Percentiles rank a stretch among this genome's conserved stretches.
These are phyloP conservation scores for Graphilbum ipis-grandicollis DNA, from an alignment of 2,329 filamentous ascomycete genomes.

Conservation along the genomic window DNA sequence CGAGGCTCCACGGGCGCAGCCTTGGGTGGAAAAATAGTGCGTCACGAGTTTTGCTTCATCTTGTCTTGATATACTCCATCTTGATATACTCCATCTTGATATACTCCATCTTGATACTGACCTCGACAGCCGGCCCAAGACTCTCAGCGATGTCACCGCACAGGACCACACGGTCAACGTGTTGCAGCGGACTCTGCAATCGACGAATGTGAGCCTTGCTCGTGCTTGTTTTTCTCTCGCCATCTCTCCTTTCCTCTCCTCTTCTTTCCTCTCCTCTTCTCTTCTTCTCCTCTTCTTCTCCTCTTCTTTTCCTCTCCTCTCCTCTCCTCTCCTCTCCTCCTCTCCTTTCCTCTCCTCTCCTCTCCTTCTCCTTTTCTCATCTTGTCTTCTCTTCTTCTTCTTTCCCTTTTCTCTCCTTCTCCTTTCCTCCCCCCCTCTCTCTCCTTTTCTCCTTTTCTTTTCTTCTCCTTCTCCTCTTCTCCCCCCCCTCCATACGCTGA, in stretches of 20 bases:
- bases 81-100: too few species aligned
- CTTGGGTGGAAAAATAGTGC: slow-evolving; percentile 99
- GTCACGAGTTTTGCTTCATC: too few species aligned
- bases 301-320: not conserved
- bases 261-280: not conserved
- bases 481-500: too few species aligned
- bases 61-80: too few species aligned
- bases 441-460: not conserved
- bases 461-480: not conserved
- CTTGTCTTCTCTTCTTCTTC: not conserved
- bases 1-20: slow-evolving; percentile 53
- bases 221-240: slow-evolving; percentile 8
- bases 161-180: slow-evolving; percentile 95
- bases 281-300: not conserved
- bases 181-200: slow-evolving; percentile 81
- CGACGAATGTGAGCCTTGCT: slow-evolving; percentile 53
- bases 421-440: not conserved
- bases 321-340: not conserved
- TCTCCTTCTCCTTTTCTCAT: not conserved
- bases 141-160: slow-evolving; percentile 82
- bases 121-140: slow-evolving; percentile 64
- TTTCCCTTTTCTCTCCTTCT: too few species aligned
- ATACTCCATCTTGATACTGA: too few species aligned
- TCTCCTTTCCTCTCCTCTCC: not conserved
- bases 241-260: not conserved